These are phyloP conservation scores for Fusarium pseudonygamai DNA, from an alignment of 2,329 filamentous ascomycete species.

Conservation along the genomic window DNA sequence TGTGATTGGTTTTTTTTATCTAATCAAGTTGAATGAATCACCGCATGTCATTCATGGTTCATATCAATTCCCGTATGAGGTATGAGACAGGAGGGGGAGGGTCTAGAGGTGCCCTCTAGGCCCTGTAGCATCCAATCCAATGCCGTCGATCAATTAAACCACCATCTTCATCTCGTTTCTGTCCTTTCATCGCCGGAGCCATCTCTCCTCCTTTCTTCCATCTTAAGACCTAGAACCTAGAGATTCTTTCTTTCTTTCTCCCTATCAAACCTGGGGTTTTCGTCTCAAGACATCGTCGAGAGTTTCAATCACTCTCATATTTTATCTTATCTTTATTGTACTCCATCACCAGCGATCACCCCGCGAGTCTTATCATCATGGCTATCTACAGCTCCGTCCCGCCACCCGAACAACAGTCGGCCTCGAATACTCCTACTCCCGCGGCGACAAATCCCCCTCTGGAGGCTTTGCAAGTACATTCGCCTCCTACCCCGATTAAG, in stretches of 20 bases:
- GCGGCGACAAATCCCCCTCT: slow-evolving; percentile 19
- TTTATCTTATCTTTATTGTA: neutral
- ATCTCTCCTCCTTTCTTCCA: slow-evolving; percentile 6
- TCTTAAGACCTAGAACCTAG: neutral
- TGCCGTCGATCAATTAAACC: slow-evolving; percentile 15
- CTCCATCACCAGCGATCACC: slow-evolving; percentile 4
- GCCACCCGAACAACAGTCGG: slow-evolving; percentile 51
- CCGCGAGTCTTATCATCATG: slow-evolving; percentile 48
- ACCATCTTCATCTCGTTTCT: slow-evolving; percentile 7
- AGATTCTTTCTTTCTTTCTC: neutral
- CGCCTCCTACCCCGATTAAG: slow-evolving; percentile 39
- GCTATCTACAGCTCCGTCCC: slow-evolving; percentile 64
- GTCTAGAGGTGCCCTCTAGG: neutral
- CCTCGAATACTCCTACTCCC: slow-evolving; percentile 28
- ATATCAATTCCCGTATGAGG: slow-evolving; percentile 13
- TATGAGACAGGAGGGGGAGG: slow-evolving; percentile 14
- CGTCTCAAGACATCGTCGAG: neutral
- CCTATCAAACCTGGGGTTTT: neutral
- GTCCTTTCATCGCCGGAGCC: slow-evolving; percentile 1
- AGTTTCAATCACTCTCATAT: neutral
- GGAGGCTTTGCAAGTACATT: slow-evolving; percentile 28
- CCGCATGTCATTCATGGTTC: slow-evolving; percentile 36
- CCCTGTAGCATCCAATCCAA: slow-evolving; percentile 25
- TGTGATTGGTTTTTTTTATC: slow-evolving; percentile 42
- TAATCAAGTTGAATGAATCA: slow-evolving; percentile 36